Evolutionary conservation across 352 stramenopile genomes (phyloP).

Genomic region (Globisporangium radiosum): DNA sequence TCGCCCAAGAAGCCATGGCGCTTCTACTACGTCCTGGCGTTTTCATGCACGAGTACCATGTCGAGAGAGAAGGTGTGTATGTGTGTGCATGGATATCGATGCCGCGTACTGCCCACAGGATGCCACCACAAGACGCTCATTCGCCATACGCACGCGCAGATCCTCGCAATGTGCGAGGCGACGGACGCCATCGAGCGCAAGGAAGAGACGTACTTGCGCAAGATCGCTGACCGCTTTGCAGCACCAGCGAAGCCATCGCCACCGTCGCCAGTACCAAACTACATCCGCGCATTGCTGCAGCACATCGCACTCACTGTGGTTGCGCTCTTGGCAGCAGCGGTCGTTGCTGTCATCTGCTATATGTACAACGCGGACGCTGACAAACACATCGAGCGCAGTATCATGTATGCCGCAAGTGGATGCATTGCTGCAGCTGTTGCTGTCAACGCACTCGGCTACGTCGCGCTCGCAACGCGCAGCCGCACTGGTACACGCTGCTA

Average conservation of each 20-base stretch:
- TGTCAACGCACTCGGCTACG: constrained; percentile 19
- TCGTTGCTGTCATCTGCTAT: constrained; percentile 12
- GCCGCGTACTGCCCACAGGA: too few relatives aligned
- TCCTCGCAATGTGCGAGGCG: constrained; percentile 38
- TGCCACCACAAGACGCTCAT: too few relatives aligned
- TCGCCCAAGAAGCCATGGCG: constrained; percentile 52
- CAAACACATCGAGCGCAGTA: not conserved
- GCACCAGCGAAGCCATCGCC: constrained; percentile 11
- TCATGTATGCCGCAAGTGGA: constrained; percentile 6
- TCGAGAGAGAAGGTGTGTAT: constrained; percentile 34
- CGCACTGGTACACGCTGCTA: constrained; percentile 11
- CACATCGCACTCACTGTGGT: constrained; percentile 19
- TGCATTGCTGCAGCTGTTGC: constrained; percentile 6
- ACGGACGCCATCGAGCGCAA: constrained; percentile 33
- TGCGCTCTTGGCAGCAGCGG: constrained; percentile 11
- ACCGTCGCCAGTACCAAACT: constrained; percentile 14
- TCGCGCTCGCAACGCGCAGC: constrained; percentile 14
- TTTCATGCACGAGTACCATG: constrained; percentile 30
- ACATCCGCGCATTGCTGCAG: constrained; percentile 17
- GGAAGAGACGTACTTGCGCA: constrained; percentile 46
- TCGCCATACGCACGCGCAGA: constrained; percentile 12
- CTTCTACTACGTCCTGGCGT: constrained; percentile 59
- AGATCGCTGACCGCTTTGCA: constrained; percentile 27
- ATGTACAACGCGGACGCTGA: constrained; percentile 1
- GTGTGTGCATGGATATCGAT: not conserved